Evolutionary conservation across 169 alveolate genomes (phyloP).

Genomic region (Babesia ovis): DNA sequence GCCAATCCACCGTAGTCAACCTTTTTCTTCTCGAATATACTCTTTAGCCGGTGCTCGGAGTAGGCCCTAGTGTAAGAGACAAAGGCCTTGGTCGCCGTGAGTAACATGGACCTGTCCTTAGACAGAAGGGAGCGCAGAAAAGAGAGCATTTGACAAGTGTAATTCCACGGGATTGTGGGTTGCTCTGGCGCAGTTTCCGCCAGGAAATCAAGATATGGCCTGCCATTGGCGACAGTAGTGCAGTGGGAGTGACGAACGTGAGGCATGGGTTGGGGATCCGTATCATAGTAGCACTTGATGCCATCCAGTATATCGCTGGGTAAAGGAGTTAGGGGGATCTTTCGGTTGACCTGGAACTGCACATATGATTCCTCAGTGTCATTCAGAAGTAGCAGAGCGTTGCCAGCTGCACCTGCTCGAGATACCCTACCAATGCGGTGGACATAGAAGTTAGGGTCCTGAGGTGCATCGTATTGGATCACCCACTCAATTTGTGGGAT

Average conservation of each 20-base stretch:
- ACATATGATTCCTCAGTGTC: slow-evolving; percentile 51
- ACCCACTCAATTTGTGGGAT: slow-evolving; percentile 91
- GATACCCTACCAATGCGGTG: slow-evolving; percentile 99
- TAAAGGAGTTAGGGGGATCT: slow-evolving; percentile 18
- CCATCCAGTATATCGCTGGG: slow-evolving; percentile 7
- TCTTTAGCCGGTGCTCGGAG: slow-evolving; percentile 55
- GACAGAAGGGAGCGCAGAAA: slow-evolving; percentile 15
- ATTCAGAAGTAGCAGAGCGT: slow-evolving; percentile 81
- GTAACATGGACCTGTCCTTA: slow-evolving; percentile 32
- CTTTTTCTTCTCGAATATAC: slow-evolving; percentile 45
- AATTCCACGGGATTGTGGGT: slow-evolving; percentile 46
- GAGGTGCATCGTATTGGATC: slow-evolving; percentile 94
- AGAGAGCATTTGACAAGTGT: slow-evolving; percentile 37
- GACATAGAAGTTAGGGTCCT: slow-evolving; percentile 84
- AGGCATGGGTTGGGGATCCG: not conserved
- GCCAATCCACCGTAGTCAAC: slow-evolving; percentile 77
- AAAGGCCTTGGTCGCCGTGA: slow-evolving; percentile 80
- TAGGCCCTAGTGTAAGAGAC: slow-evolving; percentile 88
- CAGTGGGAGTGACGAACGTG: not conserved
- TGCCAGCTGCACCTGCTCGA: slow-evolving; percentile 97
- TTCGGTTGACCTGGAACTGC: slow-evolving; percentile 63
- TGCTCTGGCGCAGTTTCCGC: slow-evolving; percentile 14
- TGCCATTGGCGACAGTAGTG: slow-evolving; percentile 32
- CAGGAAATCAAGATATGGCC: slow-evolving; percentile 34
- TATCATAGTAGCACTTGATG: not conserved